Evolutionary conservation across 805 yeast genomes (phyloP).

Genomic region (Wickerhamia fluorescens): DNA sequence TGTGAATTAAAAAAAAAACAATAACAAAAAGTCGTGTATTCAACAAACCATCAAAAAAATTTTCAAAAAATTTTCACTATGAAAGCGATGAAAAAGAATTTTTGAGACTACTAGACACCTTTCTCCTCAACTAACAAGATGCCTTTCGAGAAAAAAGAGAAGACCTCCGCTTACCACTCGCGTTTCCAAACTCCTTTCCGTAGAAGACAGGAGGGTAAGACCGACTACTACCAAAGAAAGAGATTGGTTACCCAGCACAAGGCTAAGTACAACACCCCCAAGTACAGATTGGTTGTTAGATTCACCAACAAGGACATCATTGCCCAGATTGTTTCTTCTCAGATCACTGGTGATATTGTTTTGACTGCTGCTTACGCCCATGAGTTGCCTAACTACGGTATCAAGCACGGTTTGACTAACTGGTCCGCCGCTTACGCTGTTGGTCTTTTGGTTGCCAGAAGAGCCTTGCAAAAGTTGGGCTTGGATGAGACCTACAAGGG

Average conservation of each 20-base stretch:
- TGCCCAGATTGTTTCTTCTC: slow-evolving; percentile 94
- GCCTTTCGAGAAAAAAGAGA: slow-evolving; percentile 67
- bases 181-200: slow-evolving; percentile 99
- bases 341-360: slow-evolving; percentile 94
- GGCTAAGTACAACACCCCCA: slow-evolving; percentile 99
- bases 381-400: slow-evolving; percentile 97
- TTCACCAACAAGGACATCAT: slow-evolving; percentile 99
- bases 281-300: slow-evolving; percentile 99
- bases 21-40: too few species aligned
- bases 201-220: slow-evolving; percentile 99
- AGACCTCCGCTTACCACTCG: slow-evolving; percentile 94
- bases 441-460: slow-evolving; percentile 98
- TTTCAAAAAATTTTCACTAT: too few species aligned
- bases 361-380: slow-evolving; percentile 98
- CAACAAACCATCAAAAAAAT: too few species aligned
- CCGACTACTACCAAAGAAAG: slow-evolving; percentile 99
- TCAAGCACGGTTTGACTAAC: slow-evolving; percentile 97
- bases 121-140: too few species aligned
- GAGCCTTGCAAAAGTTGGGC: slow-evolving; percentile 95
- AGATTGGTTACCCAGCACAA: slow-evolving; percentile 99
- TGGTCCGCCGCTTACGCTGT: slow-evolving; percentile 99
- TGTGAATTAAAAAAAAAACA: too few species aligned
- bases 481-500: slow-evolving; percentile 97
- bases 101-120: too few species aligned
- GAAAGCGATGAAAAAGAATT: too few species aligned